Evolutionary conservation across 2,329 filamentous ascomycete genomes (phyloP).

Genomic region (Fusarium sp.): DNA sequence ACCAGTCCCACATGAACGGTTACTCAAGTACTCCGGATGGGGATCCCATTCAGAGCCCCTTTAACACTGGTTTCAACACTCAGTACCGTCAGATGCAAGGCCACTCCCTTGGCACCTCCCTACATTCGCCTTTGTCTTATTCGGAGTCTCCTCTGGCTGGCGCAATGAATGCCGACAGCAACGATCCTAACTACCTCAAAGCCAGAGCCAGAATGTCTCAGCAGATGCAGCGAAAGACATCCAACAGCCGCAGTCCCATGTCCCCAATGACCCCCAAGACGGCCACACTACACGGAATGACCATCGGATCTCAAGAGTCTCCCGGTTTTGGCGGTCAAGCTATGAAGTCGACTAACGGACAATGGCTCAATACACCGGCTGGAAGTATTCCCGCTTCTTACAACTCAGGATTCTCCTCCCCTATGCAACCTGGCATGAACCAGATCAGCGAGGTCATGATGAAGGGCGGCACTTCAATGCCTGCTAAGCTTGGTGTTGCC

Average conservation of each 20-base stretch:
- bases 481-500: constrained; percentile 78
- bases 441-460: constrained; percentile 91
- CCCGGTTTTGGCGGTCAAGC: constrained; percentile 80
- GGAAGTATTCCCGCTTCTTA: constrained; percentile 83
- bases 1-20: constrained; percentile 77
- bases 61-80: constrained; percentile 81
- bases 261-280: constrained; percentile 85
- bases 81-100: constrained; percentile 78
- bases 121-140: constrained; percentile 56
- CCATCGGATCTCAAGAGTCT: constrained; percentile 74
- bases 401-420: constrained; percentile 89
- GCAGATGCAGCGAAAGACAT: constrained; percentile 76
- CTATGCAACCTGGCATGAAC: constrained; percentile 73
- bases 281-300: constrained; percentile 77
- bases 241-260: constrained; percentile 71
- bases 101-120: constrained; percentile 65
- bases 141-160: constrained; percentile 55
- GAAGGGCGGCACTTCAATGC: constrained; percentile 88
- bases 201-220: constrained; percentile 69
- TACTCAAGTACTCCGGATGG: constrained; percentile 94
- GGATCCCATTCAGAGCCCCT: constrained; percentile 91
- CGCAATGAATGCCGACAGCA: constrained; percentile 61
- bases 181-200: constrained; percentile 69
- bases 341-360: constrained; percentile 87
- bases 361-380: constrained; percentile 89